Base-by-base conservation (phyloP, 208 protist species). In the Angomonas ambiguus region DNA sequence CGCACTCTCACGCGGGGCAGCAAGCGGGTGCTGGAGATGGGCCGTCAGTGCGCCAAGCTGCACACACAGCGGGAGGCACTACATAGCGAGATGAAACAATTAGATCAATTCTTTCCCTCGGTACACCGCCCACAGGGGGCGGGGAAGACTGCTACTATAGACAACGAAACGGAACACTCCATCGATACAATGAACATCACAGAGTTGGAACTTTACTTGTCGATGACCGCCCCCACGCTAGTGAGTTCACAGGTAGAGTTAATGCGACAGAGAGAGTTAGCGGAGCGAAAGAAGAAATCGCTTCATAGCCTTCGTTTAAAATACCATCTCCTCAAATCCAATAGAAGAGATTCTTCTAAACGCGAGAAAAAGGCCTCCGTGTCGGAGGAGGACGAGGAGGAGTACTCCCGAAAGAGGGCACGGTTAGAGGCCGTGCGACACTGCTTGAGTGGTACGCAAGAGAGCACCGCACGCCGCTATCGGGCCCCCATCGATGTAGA, bases 191-290 rank as follows among this genome's bases (percentile, higher is more conserved):
- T 93, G 87, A 83, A 72, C 13, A 67, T 76, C 22, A 87, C 84
- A 25, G 88, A 94, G 69, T 68, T 94, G 10, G 80, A 88, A 70
- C 62, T 88, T 56, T 94, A 91, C 62, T 76, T 90, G 45, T 67
- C 74, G 33, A 76, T 87, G 53, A 76, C 71, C 2, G 81, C 85
- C 2, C 79, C 80, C 2, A 60, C 51, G 42, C 69, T 92, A 2
- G 68, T 75, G 24, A 42, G 60, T 31, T 65, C 81, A 53, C 83
- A 91, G 59, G 67, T 64, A 0, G 77, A 80, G 13, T 72, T 94
- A 20, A 69, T 77, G 31, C 76, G 77, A 16, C 74, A 89, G 72
- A 73, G 82, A 27, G 72, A 77, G 20, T 1, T 76, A 42, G 67
- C 69, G 8, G 85, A 87, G 58, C 77, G 73, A 48, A 77, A 71